Percentiles rank a stretch among this genome's conserved stretches.
Conservation (phyloP, 352 stramenopile species). For the Phytophthora foliorum region DNA sequence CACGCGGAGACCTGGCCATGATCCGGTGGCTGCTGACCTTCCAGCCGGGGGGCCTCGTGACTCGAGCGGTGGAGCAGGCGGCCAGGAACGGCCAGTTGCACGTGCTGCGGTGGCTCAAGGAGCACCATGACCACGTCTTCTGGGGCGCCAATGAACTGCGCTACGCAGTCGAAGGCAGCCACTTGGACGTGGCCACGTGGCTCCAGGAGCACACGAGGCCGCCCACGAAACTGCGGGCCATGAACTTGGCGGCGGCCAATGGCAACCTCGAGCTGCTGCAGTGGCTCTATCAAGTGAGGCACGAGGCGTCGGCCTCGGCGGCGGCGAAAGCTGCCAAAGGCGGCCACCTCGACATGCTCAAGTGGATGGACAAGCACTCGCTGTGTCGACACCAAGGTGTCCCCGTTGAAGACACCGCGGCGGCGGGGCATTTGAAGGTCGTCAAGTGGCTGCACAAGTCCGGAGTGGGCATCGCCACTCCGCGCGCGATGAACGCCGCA, state of each 20-base stretch:
- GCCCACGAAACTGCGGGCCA: conserved; percentile 33
- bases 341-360: conserved; percentile 38
- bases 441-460: conserved; percentile 47
- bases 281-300: conserved; percentile 33
- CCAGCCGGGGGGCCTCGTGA: conserved; percentile 38
- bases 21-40: conserved; percentile 35
- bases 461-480: conserved; percentile 31
- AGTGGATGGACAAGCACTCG: conserved; percentile 45
- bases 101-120: conserved; percentile 35
- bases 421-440: conserved; percentile 32
- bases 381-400: conserved; percentile 36
- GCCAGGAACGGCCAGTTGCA: conserved; percentile 31
- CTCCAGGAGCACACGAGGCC: conserved; percentile 37
- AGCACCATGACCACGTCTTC: conserved; percentile 43
- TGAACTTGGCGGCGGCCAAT: conserved; percentile 41
- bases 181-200: conserved; percentile 28
- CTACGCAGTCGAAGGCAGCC: conserved; percentile 34
- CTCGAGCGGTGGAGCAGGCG: conserved; percentile 34
- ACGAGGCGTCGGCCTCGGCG: conserved; percentile 38
- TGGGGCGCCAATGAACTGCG: conserved; percentile 46
- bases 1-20: conserved; percentile 36
- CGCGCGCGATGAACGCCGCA: conserved; percentile 34
- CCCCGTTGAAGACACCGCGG: conserved; percentile 33
- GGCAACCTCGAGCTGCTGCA: conserved; percentile 43
- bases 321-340: conserved; percentile 32